Base-by-base conservation (phyloP, 2,329 filamentous ascomycete species). In the Ceratocystis alfenasii region DNA sequence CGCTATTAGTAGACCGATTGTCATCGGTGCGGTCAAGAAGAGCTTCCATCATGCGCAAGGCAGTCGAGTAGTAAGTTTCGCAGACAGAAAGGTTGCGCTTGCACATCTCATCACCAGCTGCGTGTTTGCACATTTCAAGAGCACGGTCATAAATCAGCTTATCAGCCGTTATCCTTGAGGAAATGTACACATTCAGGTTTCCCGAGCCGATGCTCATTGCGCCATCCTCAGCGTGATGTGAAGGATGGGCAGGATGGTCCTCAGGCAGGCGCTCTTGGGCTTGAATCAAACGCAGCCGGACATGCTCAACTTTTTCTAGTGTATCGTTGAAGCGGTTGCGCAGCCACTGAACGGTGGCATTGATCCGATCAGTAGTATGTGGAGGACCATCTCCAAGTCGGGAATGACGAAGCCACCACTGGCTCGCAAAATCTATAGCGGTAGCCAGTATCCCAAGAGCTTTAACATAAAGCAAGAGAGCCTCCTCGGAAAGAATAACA, bases 121-220 rank as follows among this genome's bases (percentile, higher is more conserved):
- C 93, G 3, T 89, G 86, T 64, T 91, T 86, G 74, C 91, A 96
- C 94, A 99, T 97, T 74, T 99, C 94, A 25, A 97, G 79, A 0
- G 94, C 94, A 60, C 94, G 89, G 71, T 99, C 94, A 73, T 96
- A 99, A 91, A 99, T 96, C 59, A 99, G 80, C 76, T 92, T 96
- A 77, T 97, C 94, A 0, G 94, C 94, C 25, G 91, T 96, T 66
- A 96, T 86, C 1, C 93, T 94, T 1, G 89, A 85, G 15, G 89
- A 95, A 30, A 99, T 81, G 61, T 88, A 83, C 30, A 96, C 90
- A 64, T 89, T 87, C 68, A 94, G 90, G 1, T 84, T 82, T 17
- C 87, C 86, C 2, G 84, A 82, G n/a, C 81, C 80, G 1, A 80
- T 81, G 2, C 82, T 78, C 44, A 79, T 78, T 1, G 82, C 83